Evolutionary conservation across 371 early-diverging fungal species (phyloP), one percentile per base, ranked within the genome.

Genomic region (Syncephalastrum racemosum): DNA sequence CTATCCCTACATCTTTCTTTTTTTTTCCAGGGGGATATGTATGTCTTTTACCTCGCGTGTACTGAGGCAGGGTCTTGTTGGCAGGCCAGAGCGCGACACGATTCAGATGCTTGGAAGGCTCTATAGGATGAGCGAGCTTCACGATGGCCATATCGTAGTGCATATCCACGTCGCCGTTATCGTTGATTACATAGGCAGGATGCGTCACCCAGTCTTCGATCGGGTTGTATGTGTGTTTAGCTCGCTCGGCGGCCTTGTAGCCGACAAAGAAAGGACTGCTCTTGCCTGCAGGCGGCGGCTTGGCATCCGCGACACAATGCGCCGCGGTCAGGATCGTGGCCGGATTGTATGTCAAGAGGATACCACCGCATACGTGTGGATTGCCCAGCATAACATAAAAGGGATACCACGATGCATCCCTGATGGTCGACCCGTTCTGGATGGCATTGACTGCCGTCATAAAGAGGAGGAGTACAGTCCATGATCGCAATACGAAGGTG

Each of bases 311-410:
- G 6, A 79, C 62, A 54, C 80, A 79, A 50, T 79, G 80, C 0
- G 80, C 80, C 18, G 80, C 77, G 54, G 80, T 79, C 36, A 79
- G 58, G 20, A 79, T 58, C 19, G 59, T 52, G 5, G 77, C 56
- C 4, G 80, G 80, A 27, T 74, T 67, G 40, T 72, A 66, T 0
- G 75, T 74, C 8, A 79, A 10, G 16, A 79, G 43, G 3, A 70
- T 55, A 4, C 80, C 77, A 19, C 80, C 80, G 27, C 80, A 79
- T 2, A 79, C 60, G 52, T 79, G 80, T 7, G 80, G 80, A 31
- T 72, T 74, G 19, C 75, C 74, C 8, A 79, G 55, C 71, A 71
- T 70, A 3, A 70, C 62, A 50, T 67, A 79, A 61, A 64, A 79
- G 39, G 80, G 80, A 56, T 74, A 79, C 6, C 58, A 25, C 1